phyloP scores from a whole-genome alignment of 768 basidiomycete genomes.

The Termitomyces sp. region DNA sequence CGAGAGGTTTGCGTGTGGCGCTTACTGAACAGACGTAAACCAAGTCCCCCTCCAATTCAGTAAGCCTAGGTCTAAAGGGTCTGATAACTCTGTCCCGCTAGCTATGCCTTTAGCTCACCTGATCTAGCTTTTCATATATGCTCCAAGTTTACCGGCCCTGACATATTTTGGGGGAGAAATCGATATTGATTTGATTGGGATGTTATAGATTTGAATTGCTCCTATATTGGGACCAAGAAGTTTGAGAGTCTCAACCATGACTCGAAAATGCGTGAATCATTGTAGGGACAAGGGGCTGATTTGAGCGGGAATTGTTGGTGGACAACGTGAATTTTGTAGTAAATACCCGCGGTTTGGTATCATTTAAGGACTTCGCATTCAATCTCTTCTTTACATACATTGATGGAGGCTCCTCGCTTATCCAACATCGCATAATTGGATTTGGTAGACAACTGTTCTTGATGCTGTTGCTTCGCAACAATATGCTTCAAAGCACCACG shows the following conservation, averaged over 20 bases:
- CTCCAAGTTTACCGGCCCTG: background rate
- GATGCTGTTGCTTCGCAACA: background rate
- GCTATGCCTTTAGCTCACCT: too few relatives aligned
- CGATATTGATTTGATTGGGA: background rate
- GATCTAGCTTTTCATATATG: too few relatives aligned
- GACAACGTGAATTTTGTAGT: background rate
- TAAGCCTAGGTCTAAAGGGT: background rate
- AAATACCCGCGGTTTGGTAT: too few relatives aligned
- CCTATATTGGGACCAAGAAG: too few relatives aligned
- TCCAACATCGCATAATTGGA: background rate
- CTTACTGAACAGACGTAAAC: background rate
- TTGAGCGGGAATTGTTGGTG: background rate
- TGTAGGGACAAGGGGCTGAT: background rate
- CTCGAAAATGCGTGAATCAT: background rate
- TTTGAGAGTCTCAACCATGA: conserved; percentile 1
- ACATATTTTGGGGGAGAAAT: background rate
- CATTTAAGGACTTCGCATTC: too few relatives aligned
- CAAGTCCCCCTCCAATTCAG: conserved; percentile 1
- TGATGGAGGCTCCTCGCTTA: too few relatives aligned
- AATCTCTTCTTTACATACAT: too few relatives aligned
- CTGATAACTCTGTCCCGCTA: too few relatives aligned
- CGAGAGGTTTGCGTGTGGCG: background rate
- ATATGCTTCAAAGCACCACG: background rate
- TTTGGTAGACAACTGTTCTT: background rate
- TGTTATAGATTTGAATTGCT: too few relatives aligned